Evolutionary conservation across 2,329 filamentous ascomycete species (phyloP), one percentile per base, ranked within the genome.

Genomic region (Penicillium sp.): DNA sequence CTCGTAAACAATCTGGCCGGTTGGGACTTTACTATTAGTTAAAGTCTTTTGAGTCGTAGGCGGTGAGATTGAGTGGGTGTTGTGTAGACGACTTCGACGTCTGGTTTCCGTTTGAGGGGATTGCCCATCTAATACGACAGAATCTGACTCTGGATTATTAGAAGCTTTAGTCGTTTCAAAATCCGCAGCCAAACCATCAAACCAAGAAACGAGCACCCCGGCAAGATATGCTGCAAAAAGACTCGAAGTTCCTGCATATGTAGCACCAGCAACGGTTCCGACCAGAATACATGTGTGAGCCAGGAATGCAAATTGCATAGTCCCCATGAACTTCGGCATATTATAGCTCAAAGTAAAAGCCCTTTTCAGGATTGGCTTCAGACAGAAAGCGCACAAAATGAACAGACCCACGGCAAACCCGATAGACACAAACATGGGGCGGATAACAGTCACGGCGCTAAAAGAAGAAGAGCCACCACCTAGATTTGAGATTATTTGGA

Each of bases 401-500:
- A 65, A 56, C 1, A 70, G 30, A 11, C 56, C 59, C 14, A 69
- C 18, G 10, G 59, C 66, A 56, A 69, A 66, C 1, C 61, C 69
- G 42, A 77, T 50, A 1, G 78, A 80, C 1, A 80, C 80, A 25
- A 78, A 69, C 2, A 84, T 65, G 0, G 81, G 80, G 30, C 81
- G 69, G 14, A 79, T 64, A 13, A 83, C 68, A 2, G 73, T 78
- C 5, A 70, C 56, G 2, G 69, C 65, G 35, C 56, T 69, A 53
- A 79, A 69, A 2, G 61, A 61, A 8, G 56, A 46, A 3, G 54
- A 47, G 40, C 55, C 59, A 41, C 66, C 48, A 69, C 86, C 79
- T 0, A 92, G 74, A 42, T 84, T 85, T 0, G 86, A 81, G 20
- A 94, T 86, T 41, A 92, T 80, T 58, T 89, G 83, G 0, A 90